phyloP scores from a whole-genome alignment of 306 rosid species.

The Rosa rugosa region DNA sequence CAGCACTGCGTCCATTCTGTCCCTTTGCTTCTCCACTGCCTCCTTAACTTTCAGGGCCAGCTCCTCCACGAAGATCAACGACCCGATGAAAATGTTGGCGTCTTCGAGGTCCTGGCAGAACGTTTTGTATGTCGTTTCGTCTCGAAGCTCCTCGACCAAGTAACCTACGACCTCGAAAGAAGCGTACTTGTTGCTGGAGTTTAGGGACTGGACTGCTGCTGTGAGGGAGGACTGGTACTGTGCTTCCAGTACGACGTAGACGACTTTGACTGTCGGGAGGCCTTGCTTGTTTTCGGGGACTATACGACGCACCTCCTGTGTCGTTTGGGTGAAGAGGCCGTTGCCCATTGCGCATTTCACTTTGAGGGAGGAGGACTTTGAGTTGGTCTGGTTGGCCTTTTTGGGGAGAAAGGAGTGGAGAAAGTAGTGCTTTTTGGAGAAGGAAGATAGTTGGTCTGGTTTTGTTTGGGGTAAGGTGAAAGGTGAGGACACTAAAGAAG shows the following conservation, averaged over 20 bases:
- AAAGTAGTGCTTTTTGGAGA: conserved; percentile 65
- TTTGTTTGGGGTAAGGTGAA: conserved; percentile 66
- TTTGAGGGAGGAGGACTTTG: conserved; percentile 46
- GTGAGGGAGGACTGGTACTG: conserved; percentile 93
- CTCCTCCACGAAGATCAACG: conserved; percentile 91
- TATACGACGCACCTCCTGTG: conserved; percentile 84
- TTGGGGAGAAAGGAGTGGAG: conserved; percentile 90
- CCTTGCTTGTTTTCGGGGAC: conserved; percentile 60
- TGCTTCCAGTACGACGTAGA: conserved; percentile 92
- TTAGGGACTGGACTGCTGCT: conserved; percentile 75
- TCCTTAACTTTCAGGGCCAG: conserved; percentile 79
- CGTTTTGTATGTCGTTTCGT: conserved; percentile 39
- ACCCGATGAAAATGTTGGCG: conserved; percentile 91
- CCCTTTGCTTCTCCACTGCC: conserved; percentile 89
- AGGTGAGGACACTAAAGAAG: conserved; percentile 72
- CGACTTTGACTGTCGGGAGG: conserved; percentile 76
- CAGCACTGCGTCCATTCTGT: conserved; percentile 86
- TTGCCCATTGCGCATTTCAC: conserved; percentile 85
- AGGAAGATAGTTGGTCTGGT: conserved; percentile 61
- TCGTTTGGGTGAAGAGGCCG: conserved; percentile 93
- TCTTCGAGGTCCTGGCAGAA: conserved; percentile 86
- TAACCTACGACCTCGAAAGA: conserved; percentile 86
- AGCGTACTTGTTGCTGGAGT: conserved; percentile 46
- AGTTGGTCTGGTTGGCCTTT: conserved; percentile 34
- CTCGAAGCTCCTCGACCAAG: conserved; percentile 93